phyloP scores from a whole-genome alignment of 306 rosid genomes.

The Quercus agrifolia region DNA sequence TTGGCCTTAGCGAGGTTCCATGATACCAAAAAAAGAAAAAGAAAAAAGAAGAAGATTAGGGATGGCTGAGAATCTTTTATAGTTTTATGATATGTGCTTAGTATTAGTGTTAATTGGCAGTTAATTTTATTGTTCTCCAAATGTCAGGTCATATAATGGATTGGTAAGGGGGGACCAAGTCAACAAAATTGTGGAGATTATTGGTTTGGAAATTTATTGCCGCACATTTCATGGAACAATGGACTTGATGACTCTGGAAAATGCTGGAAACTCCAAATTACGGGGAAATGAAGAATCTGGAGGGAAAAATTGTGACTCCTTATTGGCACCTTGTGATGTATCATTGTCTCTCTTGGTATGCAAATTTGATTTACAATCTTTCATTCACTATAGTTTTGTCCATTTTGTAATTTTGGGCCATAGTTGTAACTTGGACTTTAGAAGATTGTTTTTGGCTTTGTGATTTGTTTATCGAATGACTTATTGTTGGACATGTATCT shows the following conservation, averaged over 20 bases:
- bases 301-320: slow-evolving; percentile 42
- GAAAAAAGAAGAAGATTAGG: neutral
- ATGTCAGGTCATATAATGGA: slow-evolving; percentile 57
- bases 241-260: slow-evolving; percentile 40
- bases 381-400: slow-evolving; percentile 3
- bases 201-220: slow-evolving; percentile 79
- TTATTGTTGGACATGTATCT: neutral
- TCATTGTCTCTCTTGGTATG: slow-evolving; percentile 73
- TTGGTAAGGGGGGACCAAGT: slow-evolving; percentile 58
- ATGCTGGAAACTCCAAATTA: slow-evolving; percentile 25
- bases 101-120: slow-evolving; percentile 9
- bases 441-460: neutral
- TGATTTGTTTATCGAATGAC: neutral
- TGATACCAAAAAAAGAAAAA: too few species aligned
- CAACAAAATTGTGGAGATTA: slow-evolving; percentile 65
- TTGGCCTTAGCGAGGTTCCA: too few species aligned
- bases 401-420: slow-evolving; percentile 1
- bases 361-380: neutral
- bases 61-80: neutral
- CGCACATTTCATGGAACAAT: slow-evolving; percentile 40
- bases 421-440: neutral
- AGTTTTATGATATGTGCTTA: neutral
- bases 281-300: slow-evolving; percentile 24
- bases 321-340: slow-evolving; percentile 81
- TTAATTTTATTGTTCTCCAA: slow-evolving; percentile 22